phyloP scores from a whole-genome alignment of 2,329 filamentous ascomycete species.

The Fusarium foetens region DNA sequence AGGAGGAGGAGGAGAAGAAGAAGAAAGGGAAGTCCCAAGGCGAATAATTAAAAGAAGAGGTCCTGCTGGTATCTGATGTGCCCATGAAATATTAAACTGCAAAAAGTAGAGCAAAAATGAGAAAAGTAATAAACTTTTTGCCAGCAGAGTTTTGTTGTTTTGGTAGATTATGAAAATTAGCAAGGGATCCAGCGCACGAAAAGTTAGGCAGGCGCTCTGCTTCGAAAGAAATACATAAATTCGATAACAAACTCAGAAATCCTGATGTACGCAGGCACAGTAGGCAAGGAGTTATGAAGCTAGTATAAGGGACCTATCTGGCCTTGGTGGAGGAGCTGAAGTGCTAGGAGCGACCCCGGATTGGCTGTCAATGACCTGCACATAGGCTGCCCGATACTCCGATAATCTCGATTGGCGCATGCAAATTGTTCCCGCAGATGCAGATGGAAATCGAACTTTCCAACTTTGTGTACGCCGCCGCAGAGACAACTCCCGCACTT shows the following conservation, averaged over 20 bases:
- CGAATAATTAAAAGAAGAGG: constrained; percentile 28
- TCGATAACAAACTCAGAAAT: neutral
- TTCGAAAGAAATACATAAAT: neutral
- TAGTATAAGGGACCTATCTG: neutral
- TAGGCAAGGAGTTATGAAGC: neutral
- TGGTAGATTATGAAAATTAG: neutral
- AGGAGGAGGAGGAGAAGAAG: constrained; percentile 62
- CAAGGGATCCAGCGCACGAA: neutral
- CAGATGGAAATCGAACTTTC: neutral
- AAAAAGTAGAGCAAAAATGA: constrained; percentile 21
- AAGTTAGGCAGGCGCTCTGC: neutral
- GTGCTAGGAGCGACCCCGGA: neutral
- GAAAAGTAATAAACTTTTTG: constrained; percentile 5
- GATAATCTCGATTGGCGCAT: constrained; percentile 43
- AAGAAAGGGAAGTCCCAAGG: constrained; percentile 50
- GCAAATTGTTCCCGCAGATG: constrained; percentile 19
- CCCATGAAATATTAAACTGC: constrained; percentile 23
- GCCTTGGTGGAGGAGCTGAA: neutral
- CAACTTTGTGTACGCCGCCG: neutral
- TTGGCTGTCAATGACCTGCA: constrained; percentile 11
- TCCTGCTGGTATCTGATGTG: constrained; percentile 18
- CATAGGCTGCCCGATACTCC: constrained; percentile 14
- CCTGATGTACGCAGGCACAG: neutral
- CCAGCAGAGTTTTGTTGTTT: neutral
- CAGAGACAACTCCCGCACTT: neutral